Percentiles rank a stretch among this genome's conserved stretches.
phyloP scores from a whole-genome alignment of 2,329 filamentous ascomycete genomes.

The Venturia effusa region DNA sequence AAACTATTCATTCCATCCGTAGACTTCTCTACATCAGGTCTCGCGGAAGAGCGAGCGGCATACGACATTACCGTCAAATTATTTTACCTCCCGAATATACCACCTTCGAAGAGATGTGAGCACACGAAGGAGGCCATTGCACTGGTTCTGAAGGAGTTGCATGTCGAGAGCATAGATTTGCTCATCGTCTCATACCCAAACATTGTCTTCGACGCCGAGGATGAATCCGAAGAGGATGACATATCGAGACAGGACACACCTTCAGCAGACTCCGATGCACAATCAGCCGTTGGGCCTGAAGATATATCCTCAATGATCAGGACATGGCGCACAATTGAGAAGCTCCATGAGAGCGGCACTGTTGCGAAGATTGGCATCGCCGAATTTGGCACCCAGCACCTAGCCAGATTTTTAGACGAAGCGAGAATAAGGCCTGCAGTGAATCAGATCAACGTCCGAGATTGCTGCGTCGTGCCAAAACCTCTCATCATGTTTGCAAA shows the following conservation, averaged over 20 bases:
- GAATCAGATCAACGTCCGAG: slow-evolving; percentile 90
- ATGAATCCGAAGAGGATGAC: slow-evolving; percentile 58
- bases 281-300: slow-evolving; percentile 24
- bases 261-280: background rate
- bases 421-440: slow-evolving; percentile 67
- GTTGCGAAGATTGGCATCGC: slow-evolving; percentile 72
- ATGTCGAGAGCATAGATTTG: slow-evolving; percentile 66
- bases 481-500: slow-evolving; percentile 78
- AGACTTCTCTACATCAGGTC: slow-evolving; percentile 57
- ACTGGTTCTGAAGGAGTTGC: slow-evolving; percentile 70
- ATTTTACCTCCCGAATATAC: slow-evolving; percentile 73
- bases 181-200: slow-evolving; percentile 89
- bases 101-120: slow-evolving; percentile 50
- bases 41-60: slow-evolving; percentile 69
- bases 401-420: slow-evolving; percentile 63
- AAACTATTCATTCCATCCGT: slow-evolving; percentile 68
- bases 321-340: slow-evolving; percentile 59
- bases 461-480: slow-evolving; percentile 93
- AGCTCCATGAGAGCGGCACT: slow-evolving; percentile 56
- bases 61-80: slow-evolving; percentile 96
- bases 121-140: slow-evolving; percentile 70
- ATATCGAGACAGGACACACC: background rate
- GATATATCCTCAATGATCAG: slow-evolving; percentile 54
- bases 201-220: slow-evolving; percentile 86
- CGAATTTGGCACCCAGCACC: slow-evolving; percentile 79